Percentiles rank a stretch among this genome's conserved stretches.
phyloP scores from a whole-genome alignment of 768 basidiomycete species.

The Pleurotus pulmonarius region DNA sequence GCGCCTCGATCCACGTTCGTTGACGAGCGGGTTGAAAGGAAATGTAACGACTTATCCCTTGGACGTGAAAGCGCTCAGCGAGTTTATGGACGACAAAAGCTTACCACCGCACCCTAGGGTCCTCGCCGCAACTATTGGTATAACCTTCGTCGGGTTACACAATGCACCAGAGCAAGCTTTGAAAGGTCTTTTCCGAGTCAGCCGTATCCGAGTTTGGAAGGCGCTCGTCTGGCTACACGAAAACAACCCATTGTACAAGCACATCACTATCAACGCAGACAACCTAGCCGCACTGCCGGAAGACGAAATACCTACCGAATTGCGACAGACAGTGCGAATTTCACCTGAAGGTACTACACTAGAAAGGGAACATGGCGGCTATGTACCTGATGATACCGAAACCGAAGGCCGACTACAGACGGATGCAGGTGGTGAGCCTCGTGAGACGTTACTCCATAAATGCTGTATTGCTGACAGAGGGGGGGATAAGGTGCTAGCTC shows the following conservation, averaged over 20 bases:
- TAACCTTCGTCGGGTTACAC: conserved; percentile 25
- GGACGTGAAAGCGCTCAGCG: conserved; percentile 16
- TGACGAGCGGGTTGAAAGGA: conserved; percentile 21
- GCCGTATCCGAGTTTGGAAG: conserved; percentile 12
- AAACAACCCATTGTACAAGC: conserved; percentile 23
- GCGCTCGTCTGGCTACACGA: conserved; percentile 27
- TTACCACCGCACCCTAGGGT: conserved; percentile 20
- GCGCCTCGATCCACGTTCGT: background rate
- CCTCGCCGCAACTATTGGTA: conserved; percentile 22
- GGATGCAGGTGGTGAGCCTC: no score
- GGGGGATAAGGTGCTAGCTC: no score
- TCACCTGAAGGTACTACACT: conserved; percentile 14
- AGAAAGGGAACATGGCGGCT: conserved; percentile 23
- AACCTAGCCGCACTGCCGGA: conserved; percentile 21
- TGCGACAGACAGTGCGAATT: no score
- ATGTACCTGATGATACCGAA: conserved; percentile 17
- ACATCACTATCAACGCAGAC: conserved; percentile 17
- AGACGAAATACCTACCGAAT: conserved; percentile 27
- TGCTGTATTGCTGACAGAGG: no score
- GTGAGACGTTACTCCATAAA: no score
- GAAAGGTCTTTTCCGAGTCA: conserved; percentile 20
- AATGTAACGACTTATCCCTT: conserved; percentile 30
- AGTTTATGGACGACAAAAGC: conserved; percentile 19
- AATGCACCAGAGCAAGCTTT: conserved; percentile 18
- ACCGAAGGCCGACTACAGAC: no score